Evolutionary conservation across 257 asterid species (phyloP).

Genomic region (Verbena officinalis): DNA sequence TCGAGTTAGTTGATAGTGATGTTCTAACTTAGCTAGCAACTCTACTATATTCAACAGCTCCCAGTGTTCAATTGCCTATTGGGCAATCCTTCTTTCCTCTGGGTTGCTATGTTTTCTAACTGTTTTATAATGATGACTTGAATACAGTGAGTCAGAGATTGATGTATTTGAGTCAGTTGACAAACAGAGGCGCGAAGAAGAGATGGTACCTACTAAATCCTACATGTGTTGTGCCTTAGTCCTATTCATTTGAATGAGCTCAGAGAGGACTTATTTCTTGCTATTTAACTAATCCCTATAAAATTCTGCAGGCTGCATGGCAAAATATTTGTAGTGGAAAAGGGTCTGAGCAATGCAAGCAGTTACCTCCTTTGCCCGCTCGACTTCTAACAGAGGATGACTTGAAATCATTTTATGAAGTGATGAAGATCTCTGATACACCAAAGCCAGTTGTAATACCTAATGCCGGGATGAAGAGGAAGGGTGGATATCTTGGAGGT

Average conservation of each 20-base stretch:
- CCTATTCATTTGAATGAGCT: slow-evolving; percentile 20
- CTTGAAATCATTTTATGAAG: slow-evolving; percentile 77
- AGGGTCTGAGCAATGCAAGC: slow-evolving; percentile 50
- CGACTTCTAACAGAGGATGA: slow-evolving; percentile 86
- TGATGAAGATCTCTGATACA: slow-evolving; percentile 77
- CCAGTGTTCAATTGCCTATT: too few species aligned
- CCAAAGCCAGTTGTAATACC: slow-evolving; percentile 48
- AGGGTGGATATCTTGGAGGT: slow-evolving; percentile 77
- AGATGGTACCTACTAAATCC: slow-evolving; percentile 59
- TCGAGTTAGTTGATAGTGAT: neutral
- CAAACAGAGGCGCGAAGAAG: slow-evolving; percentile 74
- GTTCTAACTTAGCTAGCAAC: slow-evolving; percentile 3
- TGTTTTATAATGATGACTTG: slow-evolving; percentile 28
- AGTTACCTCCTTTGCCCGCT: slow-evolving; percentile 76
- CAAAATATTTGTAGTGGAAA: slow-evolving; percentile 51
- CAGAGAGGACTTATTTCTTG: slow-evolving; percentile 19
- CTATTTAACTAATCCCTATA: slow-evolving; percentile 11
- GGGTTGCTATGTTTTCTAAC: slow-evolving; percentile 4
- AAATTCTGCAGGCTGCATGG: slow-evolving; percentile 70
- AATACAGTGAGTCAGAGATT: slow-evolving; percentile 85
- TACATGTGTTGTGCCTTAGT: slow-evolving; percentile 18
- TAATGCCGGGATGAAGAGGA: slow-evolving; percentile 71
- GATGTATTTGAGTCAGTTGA: slow-evolving; percentile 92
- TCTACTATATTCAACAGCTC: too few species aligned
- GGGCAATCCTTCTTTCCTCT: slow-evolving; percentile 2